phyloP scores from a whole-genome alignment of 495 filamentous ascomycete species.

The Paragyromitra xinjiangensis region DNA sequence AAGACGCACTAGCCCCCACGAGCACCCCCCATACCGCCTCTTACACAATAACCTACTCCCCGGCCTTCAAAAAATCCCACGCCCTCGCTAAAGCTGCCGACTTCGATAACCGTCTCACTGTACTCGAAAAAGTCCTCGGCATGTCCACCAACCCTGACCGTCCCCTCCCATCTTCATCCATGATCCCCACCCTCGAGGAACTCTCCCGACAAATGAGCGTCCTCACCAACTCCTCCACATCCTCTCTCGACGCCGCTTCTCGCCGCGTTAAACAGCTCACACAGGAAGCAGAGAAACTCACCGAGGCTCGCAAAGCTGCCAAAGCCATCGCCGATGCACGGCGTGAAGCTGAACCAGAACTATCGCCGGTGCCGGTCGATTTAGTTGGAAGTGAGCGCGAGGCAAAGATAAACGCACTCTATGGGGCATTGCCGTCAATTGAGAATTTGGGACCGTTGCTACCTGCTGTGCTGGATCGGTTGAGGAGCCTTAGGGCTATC shows the following conservation, averaged over 20 bases:
- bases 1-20: neutral
- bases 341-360: slow-evolving; percentile 56
- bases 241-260: slow-evolving; percentile 77
- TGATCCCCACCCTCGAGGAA: slow-evolving; percentile 80
- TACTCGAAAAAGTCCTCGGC: slow-evolving; percentile 83
- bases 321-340: slow-evolving; percentile 60
- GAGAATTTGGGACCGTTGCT: slow-evolving; percentile 85
- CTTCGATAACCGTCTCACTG: slow-evolving; percentile 80
- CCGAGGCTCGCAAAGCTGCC: slow-evolving; percentile 75
- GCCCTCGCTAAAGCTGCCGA: slow-evolving; percentile 82
- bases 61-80: slow-evolving; percentile 69
- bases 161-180: slow-evolving; percentile 67
- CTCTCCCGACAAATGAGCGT: slow-evolving; percentile 77
- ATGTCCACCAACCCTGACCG: slow-evolving; percentile 72
- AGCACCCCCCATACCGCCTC: slow-evolving; percentile 49
- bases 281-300: slow-evolving; percentile 79
- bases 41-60: slow-evolving; percentile 67
- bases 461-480: slow-evolving; percentile 82
- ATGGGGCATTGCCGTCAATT: slow-evolving; percentile 86
- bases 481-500: slow-evolving; percentile 82
- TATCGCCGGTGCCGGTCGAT: slow-evolving; percentile 37
- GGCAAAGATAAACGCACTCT: slow-evolving; percentile 90
- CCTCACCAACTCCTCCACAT: slow-evolving; percentile 69
- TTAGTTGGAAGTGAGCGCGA: slow-evolving; percentile 69
- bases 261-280: slow-evolving; percentile 76